phyloP scores from a whole-genome alignment of 23 red algal genomes.

The Gracilaria gracilis region DNA sequence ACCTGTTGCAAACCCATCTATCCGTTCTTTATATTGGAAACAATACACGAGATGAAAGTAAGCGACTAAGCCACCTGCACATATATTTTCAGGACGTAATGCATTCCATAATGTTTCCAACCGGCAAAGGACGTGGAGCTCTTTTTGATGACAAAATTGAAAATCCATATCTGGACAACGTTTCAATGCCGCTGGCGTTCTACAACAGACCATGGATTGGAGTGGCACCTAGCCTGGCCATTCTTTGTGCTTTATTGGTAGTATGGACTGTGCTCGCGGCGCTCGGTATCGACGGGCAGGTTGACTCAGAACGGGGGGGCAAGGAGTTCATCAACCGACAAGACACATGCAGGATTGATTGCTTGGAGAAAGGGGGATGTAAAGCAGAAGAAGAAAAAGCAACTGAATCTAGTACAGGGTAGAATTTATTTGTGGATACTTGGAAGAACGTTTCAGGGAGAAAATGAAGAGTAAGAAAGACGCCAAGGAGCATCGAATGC shows the following conservation, averaged over 20 bases:
- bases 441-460: too few species aligned
- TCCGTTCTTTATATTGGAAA: background rate
- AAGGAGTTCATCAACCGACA: background rate
- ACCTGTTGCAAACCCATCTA: background rate
- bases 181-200: background rate
- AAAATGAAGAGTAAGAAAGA: too few species aligned
- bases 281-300: background rate
- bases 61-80: background rate
- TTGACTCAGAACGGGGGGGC: background rate
- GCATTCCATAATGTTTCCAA: slow-evolving; percentile 3
- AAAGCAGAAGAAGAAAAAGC: too few species aligned
- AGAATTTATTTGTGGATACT: too few species aligned
- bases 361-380: too few species aligned
- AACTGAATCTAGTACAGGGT: too few species aligned
- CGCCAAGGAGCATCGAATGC: too few species aligned
- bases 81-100: background rate
- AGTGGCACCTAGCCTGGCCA: background rate
- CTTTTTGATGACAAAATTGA: background rate
- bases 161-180: background rate
- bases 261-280: background rate
- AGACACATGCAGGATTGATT: too few species aligned
- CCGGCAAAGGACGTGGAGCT: background rate
- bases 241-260: background rate
- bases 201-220: background rate
- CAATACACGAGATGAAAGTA: background rate